Percentiles rank a stretch among this genome's conserved stretches.
Evolutionary conservation across 768 basidiomycete species (phyloP).

Genomic region (Goffeauzyma gilvescens): DNA sequence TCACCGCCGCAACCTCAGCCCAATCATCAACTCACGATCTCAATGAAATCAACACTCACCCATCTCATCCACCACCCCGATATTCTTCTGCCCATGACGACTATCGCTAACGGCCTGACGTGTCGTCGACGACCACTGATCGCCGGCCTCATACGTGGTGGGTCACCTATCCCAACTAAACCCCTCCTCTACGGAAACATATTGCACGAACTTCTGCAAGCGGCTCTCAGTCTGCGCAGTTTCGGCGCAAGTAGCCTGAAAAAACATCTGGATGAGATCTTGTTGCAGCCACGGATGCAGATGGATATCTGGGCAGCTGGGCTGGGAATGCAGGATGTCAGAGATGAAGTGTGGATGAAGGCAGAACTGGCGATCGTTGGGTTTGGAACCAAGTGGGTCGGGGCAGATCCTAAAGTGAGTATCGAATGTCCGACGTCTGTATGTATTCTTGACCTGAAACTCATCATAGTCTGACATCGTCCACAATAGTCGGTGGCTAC

Average conservation of each 20-base stretch:
- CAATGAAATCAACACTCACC: conserved; percentile 39
- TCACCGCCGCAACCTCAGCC: background rate
- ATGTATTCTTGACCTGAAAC: background rate
- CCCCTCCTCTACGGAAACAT: conserved; percentile 67
- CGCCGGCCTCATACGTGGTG: conserved; percentile 36
- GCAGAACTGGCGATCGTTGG: conserved; percentile 25
- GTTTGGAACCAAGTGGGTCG: conserved; percentile 39
- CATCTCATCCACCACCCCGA: conserved; percentile 80
- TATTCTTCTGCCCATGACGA: conserved; percentile 71
- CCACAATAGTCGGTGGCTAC: conserved; percentile 33
- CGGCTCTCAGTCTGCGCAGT: conserved; percentile 39
- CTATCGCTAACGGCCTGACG: conserved; percentile 60
- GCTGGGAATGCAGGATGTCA: conserved; percentile 28
- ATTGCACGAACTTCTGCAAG: conserved; percentile 77
- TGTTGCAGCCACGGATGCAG: conserved; percentile 21
- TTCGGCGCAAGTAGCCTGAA: conserved; percentile 20
- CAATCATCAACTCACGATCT: conserved; percentile 39
- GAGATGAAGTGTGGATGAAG: conserved; percentile 27
- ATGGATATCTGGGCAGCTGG: conserved; percentile 30
- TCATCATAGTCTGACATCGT: background rate
- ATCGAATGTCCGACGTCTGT: conserved; percentile 13
- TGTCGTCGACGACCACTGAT: conserved; percentile 79
- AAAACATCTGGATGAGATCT: conserved; percentile 17
- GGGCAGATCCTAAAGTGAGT: conserved; percentile 43
- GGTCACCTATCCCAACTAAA: conserved; percentile 19